Percentiles rank a stretch among this genome's conserved stretches.
Evolutionary conservation across 192 early-diverging fungal genomes (phyloP).

Genomic region (Podila epicladia): DNA sequence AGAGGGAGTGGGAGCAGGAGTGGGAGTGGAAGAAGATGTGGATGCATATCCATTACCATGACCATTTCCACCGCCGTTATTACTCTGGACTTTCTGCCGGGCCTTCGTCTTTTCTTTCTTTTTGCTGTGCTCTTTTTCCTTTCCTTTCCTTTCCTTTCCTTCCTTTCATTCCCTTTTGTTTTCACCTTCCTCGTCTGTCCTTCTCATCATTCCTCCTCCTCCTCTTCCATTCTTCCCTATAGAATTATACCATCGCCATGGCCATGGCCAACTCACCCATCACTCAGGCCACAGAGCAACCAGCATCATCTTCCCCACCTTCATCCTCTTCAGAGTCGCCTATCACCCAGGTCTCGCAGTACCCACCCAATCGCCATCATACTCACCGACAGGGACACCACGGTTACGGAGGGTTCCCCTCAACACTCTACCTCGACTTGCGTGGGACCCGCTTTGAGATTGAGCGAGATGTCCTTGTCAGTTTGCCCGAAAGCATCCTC

Average conservation of each 20-base stretch:
- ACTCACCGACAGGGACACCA: conserved; percentile 12
- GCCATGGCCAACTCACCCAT: conserved; percentile 44
- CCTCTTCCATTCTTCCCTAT: too few relatives aligned
- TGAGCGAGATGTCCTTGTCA: conserved; percentile 64
- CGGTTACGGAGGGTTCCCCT: conserved; percentile 47
- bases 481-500: conserved; percentile 67
- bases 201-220: too few relatives aligned
- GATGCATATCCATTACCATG: too few relatives aligned
- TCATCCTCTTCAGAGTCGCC: conserved; percentile 7
- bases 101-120: too few relatives aligned
- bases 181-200: too few relatives aligned
- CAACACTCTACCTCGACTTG: conserved; percentile 62
- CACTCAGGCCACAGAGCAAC: conserved; percentile 47
- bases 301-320: conserved; percentile 14
- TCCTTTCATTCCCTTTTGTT: too few relatives aligned
- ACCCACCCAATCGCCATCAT: conserved; percentile 4
- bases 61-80: too few relatives aligned
- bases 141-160: too few relatives aligned
- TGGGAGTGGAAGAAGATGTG: too few relatives aligned
- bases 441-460: conserved; percentile 64
- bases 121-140: too few relatives aligned
- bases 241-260: conserved; percentile 1
- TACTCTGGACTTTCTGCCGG: too few relatives aligned
- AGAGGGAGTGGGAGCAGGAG: too few relatives aligned
- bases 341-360: conserved; percentile 26